Evolutionary conservation across 73 alveolate genomes (phyloP).

Genomic region (Blepharisma japonicum): DNA sequence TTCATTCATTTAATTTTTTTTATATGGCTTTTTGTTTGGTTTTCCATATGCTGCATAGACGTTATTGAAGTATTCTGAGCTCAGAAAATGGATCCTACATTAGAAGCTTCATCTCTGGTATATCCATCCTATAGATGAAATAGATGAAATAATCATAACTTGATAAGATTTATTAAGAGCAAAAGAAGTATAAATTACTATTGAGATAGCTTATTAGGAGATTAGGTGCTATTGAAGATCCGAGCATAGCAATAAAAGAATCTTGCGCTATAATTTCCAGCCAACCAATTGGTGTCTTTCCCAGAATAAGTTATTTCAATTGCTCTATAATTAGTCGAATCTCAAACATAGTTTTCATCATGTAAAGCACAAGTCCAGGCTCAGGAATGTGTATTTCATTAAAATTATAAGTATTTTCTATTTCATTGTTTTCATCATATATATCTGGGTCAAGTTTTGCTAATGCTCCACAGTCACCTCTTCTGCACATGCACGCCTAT

Average conservation of each 20-base stretch:
- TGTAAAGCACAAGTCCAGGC: not conserved
- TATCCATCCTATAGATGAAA: no score
- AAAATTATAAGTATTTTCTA: not conserved
- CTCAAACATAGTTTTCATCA: not conserved
- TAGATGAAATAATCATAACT: no score
- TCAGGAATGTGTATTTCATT: not conserved
- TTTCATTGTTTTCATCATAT: not conserved
- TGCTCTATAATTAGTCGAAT: not conserved
- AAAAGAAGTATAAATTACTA: no score
- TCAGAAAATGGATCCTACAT: no score
- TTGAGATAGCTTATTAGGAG: no score
- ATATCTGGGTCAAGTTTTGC: not conserved
- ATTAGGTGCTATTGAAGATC: no score
- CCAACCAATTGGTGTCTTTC: slow-evolving; percentile 7
- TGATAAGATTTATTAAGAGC: no score
- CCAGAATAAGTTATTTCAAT: not conserved
- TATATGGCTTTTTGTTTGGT: no score
- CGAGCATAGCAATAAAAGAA: slow-evolving; percentile 8
- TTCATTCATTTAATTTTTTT: no score
- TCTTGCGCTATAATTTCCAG: slow-evolving; percentile 22
- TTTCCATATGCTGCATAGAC: no score
- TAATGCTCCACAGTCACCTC: slow-evolving; percentile 3
- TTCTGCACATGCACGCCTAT: not conserved
- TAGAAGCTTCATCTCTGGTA: no score
- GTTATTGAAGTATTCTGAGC: no score